A percentile compares a stretch with the other conserved stretches of the same genome.
These are phyloP conservation scores for Chytridium lagenaria DNA, from an alignment of 371 early-diverging fungal genomes.

Conservation along the genomic window DNA sequence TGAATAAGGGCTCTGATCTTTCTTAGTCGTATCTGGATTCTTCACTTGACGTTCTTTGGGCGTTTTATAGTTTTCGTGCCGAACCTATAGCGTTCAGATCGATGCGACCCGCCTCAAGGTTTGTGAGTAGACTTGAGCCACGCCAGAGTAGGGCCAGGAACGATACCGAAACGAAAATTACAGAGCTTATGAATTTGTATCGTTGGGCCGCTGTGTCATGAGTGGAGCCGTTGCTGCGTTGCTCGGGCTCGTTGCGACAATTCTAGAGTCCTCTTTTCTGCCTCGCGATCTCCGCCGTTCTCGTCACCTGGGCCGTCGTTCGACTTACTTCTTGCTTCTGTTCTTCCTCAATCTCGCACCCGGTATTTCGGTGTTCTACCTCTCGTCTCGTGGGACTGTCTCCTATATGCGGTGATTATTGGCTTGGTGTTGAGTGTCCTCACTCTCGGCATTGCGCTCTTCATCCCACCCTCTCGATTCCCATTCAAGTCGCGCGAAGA, in stretches of 20 bases:
- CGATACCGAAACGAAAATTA: background rate
- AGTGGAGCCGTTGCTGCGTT: background rate
- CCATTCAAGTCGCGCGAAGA: constrained; percentile 56
- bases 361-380: background rate
- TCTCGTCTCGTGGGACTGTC: background rate
- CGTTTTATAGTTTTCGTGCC: constrained; percentile 20
- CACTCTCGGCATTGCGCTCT: background rate
- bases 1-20: no score
- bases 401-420: background rate
- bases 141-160: background rate
- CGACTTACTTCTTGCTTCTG: constrained; percentile 53
- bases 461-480: constrained; percentile 22
- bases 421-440: background rate
- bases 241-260: background rate
- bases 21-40: constrained; percentile 73
- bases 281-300: background rate
- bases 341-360: constrained; percentile 26
- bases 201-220: constrained; percentile 9
- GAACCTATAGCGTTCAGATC: constrained; percentile 17
- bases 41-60: constrained; percentile 73
- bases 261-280: background rate
- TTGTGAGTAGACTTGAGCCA: background rate
- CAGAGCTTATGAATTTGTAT: background rate
- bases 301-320: background rate
- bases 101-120: background rate